Base-by-base conservation (phyloP, 495 filamentous ascomycete genomes). In the Melanomma pulvis-pyrius region DNA sequence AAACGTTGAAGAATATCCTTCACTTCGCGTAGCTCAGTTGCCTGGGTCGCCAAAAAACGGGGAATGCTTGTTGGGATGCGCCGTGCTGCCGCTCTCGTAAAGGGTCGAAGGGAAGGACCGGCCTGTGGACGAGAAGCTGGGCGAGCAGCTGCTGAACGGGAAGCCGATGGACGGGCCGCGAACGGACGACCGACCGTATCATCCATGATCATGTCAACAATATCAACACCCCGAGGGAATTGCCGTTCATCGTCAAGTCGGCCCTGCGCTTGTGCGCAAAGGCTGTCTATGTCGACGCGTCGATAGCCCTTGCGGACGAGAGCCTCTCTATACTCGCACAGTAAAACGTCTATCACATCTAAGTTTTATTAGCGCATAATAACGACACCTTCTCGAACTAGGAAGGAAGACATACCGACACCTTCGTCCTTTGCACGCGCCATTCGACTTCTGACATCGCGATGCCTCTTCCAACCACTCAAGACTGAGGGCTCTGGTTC, bases 261-360 rank as follows among this genome's bases (percentile, higher is more conserved):
- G 13, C 13, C 6, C 13, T 36, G 32, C 32, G 32, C 32, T 6
- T 36, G 6, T 36, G 32, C 6, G 32, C 32, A 36, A 6, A 36
- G 32, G 32, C 6, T 36, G 32, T 36, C 32, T 6, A 36, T 36
- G 13, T 36, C 32, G 13, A 12, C 17, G 2, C 65, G 49, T 26
- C 46, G 30, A 17, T 46, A 26, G 22, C 65, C 58, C 9, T 57
- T 54, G 7, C 34, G 3, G 13, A 57, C 39, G 3, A 68, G 58
- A 22, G 21, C 49, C 12, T 9, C 6, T n/a, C 32, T 44, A 24
- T 58, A 52, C 19, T 69, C 66, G 19, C 25, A 36, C 19, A 69
- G 39, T 2, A 69, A 61, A 46, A 69, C 66, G 13, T 69, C 61
- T n/a, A 69, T 64, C 2, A 69, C 66, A 50, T 64, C 66, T 36